Evolutionary conservation across 352 stramenopile genomes (phyloP).

Genomic region (Phytopythium sindhum): DNA sequence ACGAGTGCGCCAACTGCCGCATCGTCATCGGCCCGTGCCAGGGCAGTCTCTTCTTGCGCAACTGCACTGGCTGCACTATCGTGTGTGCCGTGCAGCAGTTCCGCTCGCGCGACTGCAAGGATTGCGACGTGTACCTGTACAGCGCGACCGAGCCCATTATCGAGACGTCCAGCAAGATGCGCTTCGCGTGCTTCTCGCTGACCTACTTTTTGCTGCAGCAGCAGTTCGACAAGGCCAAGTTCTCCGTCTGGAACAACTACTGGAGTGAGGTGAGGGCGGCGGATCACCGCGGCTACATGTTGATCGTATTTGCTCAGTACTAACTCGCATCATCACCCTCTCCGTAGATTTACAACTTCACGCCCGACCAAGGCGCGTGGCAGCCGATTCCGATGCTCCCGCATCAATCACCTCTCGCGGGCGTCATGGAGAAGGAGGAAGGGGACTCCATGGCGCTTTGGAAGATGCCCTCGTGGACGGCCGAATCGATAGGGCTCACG

Average conservation of each 20-base stretch:
- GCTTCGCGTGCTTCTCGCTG: slow-evolving; percentile 58
- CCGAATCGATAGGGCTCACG: slow-evolving; percentile 43
- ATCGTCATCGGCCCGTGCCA: slow-evolving; percentile 70
- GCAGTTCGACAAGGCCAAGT: slow-evolving; percentile 59
- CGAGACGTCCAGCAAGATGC: slow-evolving; percentile 55
- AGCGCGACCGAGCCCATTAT: slow-evolving; percentile 69
- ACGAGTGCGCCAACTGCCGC: slow-evolving; percentile 63
- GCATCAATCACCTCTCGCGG: slow-evolving; percentile 33
- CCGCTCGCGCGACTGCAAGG: slow-evolving; percentile 58
- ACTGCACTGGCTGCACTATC: slow-evolving; percentile 61
- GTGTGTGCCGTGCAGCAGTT: slow-evolving; percentile 74
- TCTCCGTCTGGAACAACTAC: slow-evolving; percentile 80
- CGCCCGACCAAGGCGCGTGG: slow-evolving; percentile 47
- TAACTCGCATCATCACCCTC: neutral
- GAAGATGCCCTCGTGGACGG: slow-evolving; percentile 42
- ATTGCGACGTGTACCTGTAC: slow-evolving; percentile 66
- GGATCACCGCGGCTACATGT: too few relatives aligned
- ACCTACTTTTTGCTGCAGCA: slow-evolving; percentile 72
- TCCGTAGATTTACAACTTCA: slow-evolving; percentile 75
- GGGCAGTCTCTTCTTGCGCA: slow-evolving; percentile 65
- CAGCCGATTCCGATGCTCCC: slow-evolving; percentile 27
- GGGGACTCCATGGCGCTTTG: slow-evolving; percentile 35
- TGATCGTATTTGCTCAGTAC: neutral
- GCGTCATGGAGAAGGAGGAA: slow-evolving; percentile 18
- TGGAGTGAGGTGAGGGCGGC: slow-evolving; percentile 62